Percentiles rank a stretch among this genome's conserved stretches.
These are phyloP conservation scores for Mycena indigotica DNA, from an alignment of 768 basidiomycete genomes.

Conservation along the genomic window DNA sequence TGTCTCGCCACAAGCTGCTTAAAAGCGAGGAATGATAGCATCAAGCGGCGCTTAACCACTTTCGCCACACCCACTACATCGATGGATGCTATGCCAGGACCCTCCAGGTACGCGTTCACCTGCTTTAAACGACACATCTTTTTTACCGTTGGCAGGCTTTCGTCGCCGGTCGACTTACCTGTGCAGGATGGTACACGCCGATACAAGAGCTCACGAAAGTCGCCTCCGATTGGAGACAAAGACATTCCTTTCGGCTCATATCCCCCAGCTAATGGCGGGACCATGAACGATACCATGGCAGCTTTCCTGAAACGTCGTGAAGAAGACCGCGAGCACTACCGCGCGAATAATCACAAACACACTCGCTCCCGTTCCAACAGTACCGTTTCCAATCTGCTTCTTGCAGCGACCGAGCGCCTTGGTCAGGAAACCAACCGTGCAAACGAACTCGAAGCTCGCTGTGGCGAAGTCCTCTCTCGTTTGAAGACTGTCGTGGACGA, in stretches of 20 bases:
- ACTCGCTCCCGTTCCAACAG: constrained; percentile 17
- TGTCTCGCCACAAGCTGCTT: too few species aligned
- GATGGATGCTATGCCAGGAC: background rate
- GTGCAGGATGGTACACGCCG: background rate
- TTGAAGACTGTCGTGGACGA: constrained; percentile 36
- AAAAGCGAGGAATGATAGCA: background rate
- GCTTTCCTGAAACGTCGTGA: constrained; percentile 6
- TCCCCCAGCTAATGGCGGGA: background rate
- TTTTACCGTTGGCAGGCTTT: background rate
- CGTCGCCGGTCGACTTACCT: background rate
- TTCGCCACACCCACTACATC: background rate
- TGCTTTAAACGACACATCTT: background rate
- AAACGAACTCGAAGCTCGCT: constrained; percentile 39
- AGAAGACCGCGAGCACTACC: background rate
- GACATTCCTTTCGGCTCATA: background rate
- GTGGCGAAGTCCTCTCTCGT: constrained; percentile 33
- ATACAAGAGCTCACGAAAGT: background rate
- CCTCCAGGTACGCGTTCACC: background rate
- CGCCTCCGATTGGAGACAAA: background rate
- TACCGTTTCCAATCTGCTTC: constrained; percentile 17
- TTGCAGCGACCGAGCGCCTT: constrained; percentile 18
- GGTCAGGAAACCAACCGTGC: constrained; percentile 41
- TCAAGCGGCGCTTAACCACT: background rate
- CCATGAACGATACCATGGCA: constrained; percentile 7
- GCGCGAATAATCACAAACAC: constrained; percentile 5